Conservation (phyloP, 805 yeast species). For the Starmera amethionina region DNA sequence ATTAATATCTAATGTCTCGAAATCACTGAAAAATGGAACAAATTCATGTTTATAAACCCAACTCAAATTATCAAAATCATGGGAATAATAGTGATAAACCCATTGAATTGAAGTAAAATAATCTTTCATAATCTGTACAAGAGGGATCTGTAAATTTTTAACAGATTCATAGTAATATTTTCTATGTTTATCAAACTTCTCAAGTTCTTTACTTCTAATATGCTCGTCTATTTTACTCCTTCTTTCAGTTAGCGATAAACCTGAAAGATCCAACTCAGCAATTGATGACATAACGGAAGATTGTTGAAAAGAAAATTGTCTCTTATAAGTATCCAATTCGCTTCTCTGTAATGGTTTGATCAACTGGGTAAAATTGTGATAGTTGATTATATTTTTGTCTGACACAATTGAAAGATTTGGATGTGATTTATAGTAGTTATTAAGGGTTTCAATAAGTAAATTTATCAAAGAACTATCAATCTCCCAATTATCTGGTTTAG, state of each 20-base stretch:
- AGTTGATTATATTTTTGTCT: constrained; percentile 55
- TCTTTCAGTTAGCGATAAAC: constrained; percentile 37
- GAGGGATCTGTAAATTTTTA: constrained; percentile 34
- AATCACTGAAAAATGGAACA: constrained; percentile 84
- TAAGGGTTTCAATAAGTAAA: constrained; percentile 69
- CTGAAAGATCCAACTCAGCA: not conserved
- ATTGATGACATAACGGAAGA: not conserved
- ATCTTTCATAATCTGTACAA: constrained; percentile 51
- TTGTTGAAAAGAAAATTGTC: not conserved
- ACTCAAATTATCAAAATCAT: constrained; percentile 79
- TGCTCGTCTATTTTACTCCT: constrained; percentile 32
- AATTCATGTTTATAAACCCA: constrained; percentile 82
- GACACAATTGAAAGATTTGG: constrained; percentile 30
- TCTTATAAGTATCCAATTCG: constrained; percentile 1
- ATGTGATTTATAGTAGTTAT: constrained; percentile 50
- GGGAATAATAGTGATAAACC: constrained; percentile 81
- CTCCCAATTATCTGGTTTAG: constrained; percentile 80
- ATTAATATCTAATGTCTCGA: constrained; percentile 29
- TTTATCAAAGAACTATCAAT: constrained; percentile 80
- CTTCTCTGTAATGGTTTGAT: constrained; percentile 46
- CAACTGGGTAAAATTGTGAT: constrained; percentile 67
- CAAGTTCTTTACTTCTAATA: constrained; percentile 48
- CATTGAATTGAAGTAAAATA: constrained; percentile 89
- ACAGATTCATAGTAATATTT: constrained; percentile 60
- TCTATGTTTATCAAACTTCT: constrained; percentile 69